Evolutionary conservation across 306 rosid species (phyloP).

Genomic region (Castanopsis chinensis): DNA sequence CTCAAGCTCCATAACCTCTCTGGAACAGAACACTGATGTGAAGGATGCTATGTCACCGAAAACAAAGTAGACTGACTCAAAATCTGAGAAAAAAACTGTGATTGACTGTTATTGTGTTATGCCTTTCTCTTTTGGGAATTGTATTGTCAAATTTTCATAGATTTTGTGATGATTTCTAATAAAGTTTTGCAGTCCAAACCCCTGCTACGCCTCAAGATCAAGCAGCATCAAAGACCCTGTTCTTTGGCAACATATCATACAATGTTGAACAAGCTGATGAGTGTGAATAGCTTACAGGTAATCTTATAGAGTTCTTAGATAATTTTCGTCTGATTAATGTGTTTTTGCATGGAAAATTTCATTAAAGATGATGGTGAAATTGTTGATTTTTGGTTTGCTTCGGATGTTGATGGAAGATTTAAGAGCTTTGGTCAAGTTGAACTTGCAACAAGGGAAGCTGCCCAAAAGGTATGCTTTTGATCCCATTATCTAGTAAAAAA

Average conservation of each 20-base stretch:
- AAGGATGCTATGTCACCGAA: constrained; percentile 51
- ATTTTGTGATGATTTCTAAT: not conserved
- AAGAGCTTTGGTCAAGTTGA: constrained; percentile 88
- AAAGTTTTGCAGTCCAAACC: constrained; percentile 57
- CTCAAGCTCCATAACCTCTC: not conserved
- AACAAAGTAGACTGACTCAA: not conserved
- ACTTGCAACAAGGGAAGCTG: constrained; percentile 58
- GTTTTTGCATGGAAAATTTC: constrained; percentile 50
- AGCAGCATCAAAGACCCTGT: constrained; percentile 51
- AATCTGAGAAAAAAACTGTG: constrained; percentile 48
- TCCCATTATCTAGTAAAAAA: not conserved
- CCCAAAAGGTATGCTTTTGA: constrained; percentile 43
- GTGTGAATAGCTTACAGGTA: constrained; percentile 35
- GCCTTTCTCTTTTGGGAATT: not conserved
- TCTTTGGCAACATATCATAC: constrained; percentile 64
- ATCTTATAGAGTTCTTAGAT: not conserved
- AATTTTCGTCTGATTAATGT: not conserved
- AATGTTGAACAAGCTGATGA: constrained; percentile 46
- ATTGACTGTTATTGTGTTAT: not conserved
- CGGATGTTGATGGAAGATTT: constrained; percentile 41
- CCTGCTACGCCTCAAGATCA: constrained; percentile 48
- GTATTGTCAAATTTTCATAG: not conserved
- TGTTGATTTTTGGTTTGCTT: constrained; percentile 63
- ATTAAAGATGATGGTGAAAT: constrained; percentile 65
- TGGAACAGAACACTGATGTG: constrained; percentile 49